Percentiles rank a stretch among this genome's conserved stretches.
Conservation (phyloP, 1,139 yeast species). For the Lipomyces yarrowii region DNA sequence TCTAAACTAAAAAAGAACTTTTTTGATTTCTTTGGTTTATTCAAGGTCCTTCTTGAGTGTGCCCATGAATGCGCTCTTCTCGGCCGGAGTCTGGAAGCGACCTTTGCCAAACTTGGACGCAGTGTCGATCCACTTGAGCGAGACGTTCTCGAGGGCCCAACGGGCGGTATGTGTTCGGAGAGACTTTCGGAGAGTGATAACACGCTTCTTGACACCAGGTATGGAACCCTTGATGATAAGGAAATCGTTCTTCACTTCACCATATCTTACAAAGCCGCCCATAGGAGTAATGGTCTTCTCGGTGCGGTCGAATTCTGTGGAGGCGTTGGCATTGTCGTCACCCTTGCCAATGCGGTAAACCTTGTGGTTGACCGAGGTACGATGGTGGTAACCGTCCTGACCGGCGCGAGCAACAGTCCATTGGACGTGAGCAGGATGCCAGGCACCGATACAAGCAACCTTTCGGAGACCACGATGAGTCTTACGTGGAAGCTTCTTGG, state of each 20-base stretch:
- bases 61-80: constrained; percentile 99
- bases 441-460: constrained; percentile 99
- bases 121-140: constrained; percentile 99
- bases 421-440: constrained; percentile 99
- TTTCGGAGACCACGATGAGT: constrained; percentile 99
- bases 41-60: constrained; percentile 91
- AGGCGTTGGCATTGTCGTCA: constrained; percentile 89
- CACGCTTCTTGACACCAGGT: constrained; percentile 99
- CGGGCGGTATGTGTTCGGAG: constrained; percentile 97
- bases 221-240: constrained; percentile 97
- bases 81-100: constrained; percentile 99
- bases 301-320: constrained; percentile 99
- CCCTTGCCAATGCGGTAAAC: constrained; percentile 98
- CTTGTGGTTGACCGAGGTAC: constrained; percentile 99
- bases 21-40: constrained; percentile 12
- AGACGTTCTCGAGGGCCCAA: constrained; percentile 94
- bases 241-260: constrained; percentile 96
- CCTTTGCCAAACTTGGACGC: constrained; percentile 99
- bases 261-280: constrained; percentile 99
- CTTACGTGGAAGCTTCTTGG: constrained; percentile 99
- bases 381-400: constrained; percentile 99
- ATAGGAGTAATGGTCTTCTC: constrained; percentile 98
- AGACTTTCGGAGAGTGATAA: constrained; percentile 97
- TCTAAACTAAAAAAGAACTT: background rate
- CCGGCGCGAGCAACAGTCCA: constrained; percentile 99